Evolutionary conservation across 139 green algal species (phyloP).

Genomic region (Spirogloea muscicola): DNA sequence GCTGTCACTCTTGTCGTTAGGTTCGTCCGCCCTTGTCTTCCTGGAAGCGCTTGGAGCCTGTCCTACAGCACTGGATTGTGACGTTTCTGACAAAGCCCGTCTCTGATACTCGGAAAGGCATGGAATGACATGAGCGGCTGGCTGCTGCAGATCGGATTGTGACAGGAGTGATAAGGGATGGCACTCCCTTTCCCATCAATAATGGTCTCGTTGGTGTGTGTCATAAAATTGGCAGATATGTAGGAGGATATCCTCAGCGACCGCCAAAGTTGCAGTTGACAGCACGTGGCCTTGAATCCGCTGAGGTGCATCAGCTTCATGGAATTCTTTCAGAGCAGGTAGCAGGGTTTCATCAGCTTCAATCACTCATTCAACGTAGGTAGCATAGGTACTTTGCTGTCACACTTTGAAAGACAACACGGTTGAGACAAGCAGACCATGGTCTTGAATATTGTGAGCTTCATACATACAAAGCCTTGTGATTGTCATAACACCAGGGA

Average conservation of each 20-base stretch:
- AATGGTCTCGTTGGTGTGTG: too few relatives aligned
- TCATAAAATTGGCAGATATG: conserved; percentile 25
- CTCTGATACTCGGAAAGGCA: too few relatives aligned
- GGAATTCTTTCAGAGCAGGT: conserved; percentile 6
- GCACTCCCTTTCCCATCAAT: too few relatives aligned
- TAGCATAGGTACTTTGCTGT: background rate
- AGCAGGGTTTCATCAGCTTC: background rate
- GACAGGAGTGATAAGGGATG: too few relatives aligned
- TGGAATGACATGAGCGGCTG: too few relatives aligned
- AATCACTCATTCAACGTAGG: background rate
- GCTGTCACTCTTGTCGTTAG: conserved; percentile 2
- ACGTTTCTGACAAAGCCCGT: too few relatives aligned
- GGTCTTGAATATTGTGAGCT: background rate
- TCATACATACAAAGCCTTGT: background rate
- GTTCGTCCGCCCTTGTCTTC: background rate
- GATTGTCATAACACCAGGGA: too few relatives aligned
- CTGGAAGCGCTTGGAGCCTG: too few relatives aligned
- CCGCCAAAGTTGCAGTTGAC: conserved; percentile 10
- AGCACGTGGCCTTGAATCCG: background rate
- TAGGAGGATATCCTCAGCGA: conserved; percentile 5
- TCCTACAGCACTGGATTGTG: too few relatives aligned
- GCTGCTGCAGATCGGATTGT: too few relatives aligned
- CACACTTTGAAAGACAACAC: background rate
- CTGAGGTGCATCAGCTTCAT: background rate
- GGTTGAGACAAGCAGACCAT: too few relatives aligned